Conservation (phyloP, 2,329 filamentous ascomycete genomes). For the Hysterium pulicare region DNA sequence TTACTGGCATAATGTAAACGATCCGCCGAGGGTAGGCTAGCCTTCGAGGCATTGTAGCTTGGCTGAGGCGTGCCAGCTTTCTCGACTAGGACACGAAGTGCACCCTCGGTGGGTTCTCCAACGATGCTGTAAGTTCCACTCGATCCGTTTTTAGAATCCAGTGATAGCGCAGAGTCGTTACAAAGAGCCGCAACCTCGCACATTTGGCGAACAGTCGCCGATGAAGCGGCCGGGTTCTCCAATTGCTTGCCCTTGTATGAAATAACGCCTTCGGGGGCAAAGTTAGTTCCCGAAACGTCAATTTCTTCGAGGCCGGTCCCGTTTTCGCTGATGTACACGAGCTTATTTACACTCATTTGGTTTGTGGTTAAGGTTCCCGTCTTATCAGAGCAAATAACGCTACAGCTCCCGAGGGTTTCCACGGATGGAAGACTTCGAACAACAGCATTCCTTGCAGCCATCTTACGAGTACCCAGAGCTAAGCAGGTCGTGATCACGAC, state of each 20-base stretch:
- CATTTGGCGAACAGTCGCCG: constrained; percentile 76
- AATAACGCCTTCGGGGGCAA: constrained; percentile 77
- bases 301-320: constrained; percentile 78
- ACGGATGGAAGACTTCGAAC: constrained; percentile 95
- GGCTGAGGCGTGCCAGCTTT: constrained; percentile 84
- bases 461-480: constrained; percentile 92
- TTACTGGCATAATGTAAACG: constrained; percentile 78
- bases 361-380: constrained; percentile 97
- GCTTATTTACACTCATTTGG: constrained; percentile 96
- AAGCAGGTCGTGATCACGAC: constrained; percentile 99
- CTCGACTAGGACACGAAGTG: constrained; percentile 83
- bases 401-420: constrained; percentile 97
- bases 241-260: constrained; percentile 65
- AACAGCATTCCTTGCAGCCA: constrained; percentile 97
- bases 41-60: constrained; percentile 52
- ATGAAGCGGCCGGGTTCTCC: constrained; percentile 65
- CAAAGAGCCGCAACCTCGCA: constrained; percentile 69
- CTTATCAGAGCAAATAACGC: constrained; percentile 99
- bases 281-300: constrained; percentile 88
- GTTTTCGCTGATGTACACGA: constrained; percentile 75
- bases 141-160: constrained; percentile 71
- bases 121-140: constrained; percentile 79
- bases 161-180: constrained; percentile 81
- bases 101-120: constrained; percentile 93
- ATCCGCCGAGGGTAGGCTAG: constrained; percentile 50